Percentiles rank a stretch among this genome's conserved stretches.
Evolutionary conservation across 495 filamentous ascomycete genomes (phyloP).

Genomic region (Xylaria nigripes): DNA sequence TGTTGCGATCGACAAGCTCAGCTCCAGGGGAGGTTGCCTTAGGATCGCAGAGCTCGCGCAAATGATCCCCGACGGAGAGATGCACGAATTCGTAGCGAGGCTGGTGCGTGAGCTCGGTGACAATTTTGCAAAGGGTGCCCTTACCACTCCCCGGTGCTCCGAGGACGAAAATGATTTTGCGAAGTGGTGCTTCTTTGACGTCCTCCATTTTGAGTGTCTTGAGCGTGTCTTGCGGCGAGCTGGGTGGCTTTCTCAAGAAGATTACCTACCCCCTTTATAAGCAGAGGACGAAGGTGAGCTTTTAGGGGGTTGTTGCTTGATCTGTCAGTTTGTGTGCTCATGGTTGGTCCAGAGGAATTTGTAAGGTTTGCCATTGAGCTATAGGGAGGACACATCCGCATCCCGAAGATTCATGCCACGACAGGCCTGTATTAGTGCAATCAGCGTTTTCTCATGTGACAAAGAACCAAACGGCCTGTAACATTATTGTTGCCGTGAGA

Average conservation of each 20-base stretch:
- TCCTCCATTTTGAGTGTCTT: background rate
- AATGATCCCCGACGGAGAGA: slow-evolving; percentile 33
- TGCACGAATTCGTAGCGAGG: slow-evolving; percentile 28
- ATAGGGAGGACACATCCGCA: background rate
- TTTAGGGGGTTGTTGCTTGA: too few species aligned
- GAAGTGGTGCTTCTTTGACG: background rate
- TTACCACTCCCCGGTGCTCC: slow-evolving; percentile 34
- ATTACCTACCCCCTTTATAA: background rate
- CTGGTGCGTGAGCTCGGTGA: background rate
- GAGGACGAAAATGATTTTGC: slow-evolving; percentile 17
- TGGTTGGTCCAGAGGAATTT: too few species aligned
- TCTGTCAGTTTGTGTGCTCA: too few species aligned
- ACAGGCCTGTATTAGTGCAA: background rate
- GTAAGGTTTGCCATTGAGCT: too few species aligned
- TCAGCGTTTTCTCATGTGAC: background rate
- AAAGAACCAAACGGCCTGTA: background rate
- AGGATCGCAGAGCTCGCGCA: slow-evolving; percentile 18
- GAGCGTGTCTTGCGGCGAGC: background rate
- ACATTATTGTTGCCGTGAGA: background rate
- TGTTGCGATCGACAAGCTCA: background rate
- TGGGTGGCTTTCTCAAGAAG: background rate
- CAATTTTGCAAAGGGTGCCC: slow-evolving; percentile 28
- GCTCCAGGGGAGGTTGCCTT: background rate
- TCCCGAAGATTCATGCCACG: background rate
- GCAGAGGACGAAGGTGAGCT: background rate